These are phyloP conservation scores for Fusarium xyrophilum DNA, from an alignment of 2,329 filamentous ascomycete genomes.

Conservation along the genomic window DNA sequence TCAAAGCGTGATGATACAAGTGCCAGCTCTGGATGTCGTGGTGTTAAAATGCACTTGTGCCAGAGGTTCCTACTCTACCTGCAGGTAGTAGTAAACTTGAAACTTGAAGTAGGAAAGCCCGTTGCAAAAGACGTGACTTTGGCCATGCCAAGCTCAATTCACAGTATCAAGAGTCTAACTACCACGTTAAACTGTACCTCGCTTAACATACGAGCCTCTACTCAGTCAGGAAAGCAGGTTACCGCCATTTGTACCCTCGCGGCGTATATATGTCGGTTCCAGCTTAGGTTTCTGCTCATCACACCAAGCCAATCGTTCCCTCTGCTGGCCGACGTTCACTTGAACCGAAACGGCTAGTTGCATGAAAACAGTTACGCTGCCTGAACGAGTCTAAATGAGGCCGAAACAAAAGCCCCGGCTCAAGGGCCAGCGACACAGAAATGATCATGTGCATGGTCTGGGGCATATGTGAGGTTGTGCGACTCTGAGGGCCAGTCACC, in stretches of 20 bases:
- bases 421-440: not conserved
- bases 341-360: slow-evolving; percentile 23
- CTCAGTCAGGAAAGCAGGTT: not conserved
- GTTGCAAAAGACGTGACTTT: not conserved
- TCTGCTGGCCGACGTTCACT: slow-evolving; percentile 2
- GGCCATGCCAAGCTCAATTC: not conserved
- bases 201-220: not conserved
- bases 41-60: not conserved
- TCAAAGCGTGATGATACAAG: not conserved
- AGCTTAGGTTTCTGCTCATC: not conserved
- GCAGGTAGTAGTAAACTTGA: not conserved
- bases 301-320: slow-evolving; percentile 1
- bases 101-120: not conserved
- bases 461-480: slow-evolving; percentile 11
- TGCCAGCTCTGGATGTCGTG: not conserved
- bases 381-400: slow-evolving; percentile 1
- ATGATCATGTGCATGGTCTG: slow-evolving; percentile 9
- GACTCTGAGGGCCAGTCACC: slow-evolving; percentile 7
- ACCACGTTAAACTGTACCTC: not conserved
- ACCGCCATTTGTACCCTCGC: not conserved
- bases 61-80: not conserved
- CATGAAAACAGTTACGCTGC: slow-evolving; percentile 3
- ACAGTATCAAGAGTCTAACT: not conserved
- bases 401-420: slow-evolving; percentile 23
- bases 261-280: not conserved